Evolutionary conservation across 805 yeast species (phyloP).

Genomic region (Pichia manshurica): DNA sequence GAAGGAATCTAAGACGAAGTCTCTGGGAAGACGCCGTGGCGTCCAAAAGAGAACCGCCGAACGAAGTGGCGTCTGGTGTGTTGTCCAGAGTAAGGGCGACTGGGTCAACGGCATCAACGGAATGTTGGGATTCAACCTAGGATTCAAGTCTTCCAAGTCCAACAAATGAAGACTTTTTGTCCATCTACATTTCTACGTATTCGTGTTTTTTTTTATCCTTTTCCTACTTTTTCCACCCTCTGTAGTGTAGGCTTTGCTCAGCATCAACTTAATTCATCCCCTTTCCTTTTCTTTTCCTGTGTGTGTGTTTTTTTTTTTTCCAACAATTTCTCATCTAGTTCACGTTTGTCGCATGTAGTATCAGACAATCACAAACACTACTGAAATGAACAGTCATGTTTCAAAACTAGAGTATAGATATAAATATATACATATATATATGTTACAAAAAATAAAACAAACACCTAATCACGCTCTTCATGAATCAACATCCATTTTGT

Average conservation of each 20-base stretch:
- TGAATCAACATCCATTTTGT: conserved; percentile 6
- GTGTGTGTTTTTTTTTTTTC: no score
- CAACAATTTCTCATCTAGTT: no score
- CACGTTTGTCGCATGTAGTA: no score
- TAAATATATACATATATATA: neutral
- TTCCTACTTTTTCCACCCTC: neutral
- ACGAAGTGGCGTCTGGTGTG: conserved; percentile 74
- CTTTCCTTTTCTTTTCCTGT: no score
- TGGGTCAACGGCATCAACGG: conserved; percentile 92
- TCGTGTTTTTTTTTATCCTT: conserved; percentile 17
- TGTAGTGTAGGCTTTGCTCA: no score
- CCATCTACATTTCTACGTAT: no score
- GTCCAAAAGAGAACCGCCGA: no score
- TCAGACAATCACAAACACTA: neutral
- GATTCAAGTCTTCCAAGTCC: conserved; percentile 44
- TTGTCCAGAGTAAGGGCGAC: conserved; percentile 75
- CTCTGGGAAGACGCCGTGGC: neutral
- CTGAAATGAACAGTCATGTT: neutral
- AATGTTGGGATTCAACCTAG: conserved; percentile 79
- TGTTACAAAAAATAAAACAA: neutral
- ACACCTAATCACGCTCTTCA: no score
- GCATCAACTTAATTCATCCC: no score
- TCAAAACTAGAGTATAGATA: no score
- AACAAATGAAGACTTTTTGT: conserved; percentile 12
- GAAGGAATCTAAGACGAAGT: no score